Conservation (phyloP, 2,329 filamentous ascomycete species). For the Amesomyces nigricolor region DNA sequence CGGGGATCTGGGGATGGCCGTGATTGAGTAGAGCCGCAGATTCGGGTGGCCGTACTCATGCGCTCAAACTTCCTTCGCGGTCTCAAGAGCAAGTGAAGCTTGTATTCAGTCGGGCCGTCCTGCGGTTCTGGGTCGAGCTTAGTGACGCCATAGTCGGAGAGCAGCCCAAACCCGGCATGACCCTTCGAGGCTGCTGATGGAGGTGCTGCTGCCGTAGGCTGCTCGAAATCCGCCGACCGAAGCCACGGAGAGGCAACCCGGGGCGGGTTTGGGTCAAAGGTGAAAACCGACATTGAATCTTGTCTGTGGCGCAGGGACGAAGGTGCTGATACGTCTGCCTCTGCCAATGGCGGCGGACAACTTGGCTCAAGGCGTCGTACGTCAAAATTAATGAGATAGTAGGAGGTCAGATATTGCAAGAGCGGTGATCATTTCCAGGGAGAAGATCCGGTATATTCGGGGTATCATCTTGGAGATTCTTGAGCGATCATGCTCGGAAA, state of each 20-base stretch:
- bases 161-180: conserved; percentile 35
- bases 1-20: conserved; percentile 27
- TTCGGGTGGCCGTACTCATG: conserved; percentile 55
- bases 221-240: conserved; percentile 45
- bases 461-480: conserved; percentile 36
- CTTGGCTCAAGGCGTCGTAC: not conserved
- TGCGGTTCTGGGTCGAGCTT: conserved; percentile 87
- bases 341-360: not conserved
- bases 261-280: conserved; percentile 82
- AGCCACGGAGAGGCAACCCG: conserved; percentile 89
- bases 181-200: conserved; percentile 24
- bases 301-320: not conserved
- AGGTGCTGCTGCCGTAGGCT: conserved; percentile 29
- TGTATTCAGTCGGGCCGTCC: conserved; percentile 93
- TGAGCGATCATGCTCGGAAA: conserved; percentile 12
- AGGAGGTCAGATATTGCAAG: conserved; percentile 26
- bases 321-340: not conserved
- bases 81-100: conserved; percentile 80
- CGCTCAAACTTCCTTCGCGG: conserved; percentile 67
- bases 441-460: conserved; percentile 31
- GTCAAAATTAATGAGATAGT: conserved; percentile 5
- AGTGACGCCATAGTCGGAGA: conserved; percentile 61
- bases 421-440: conserved; percentile 19
- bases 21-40: conserved; percentile 31
- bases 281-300: conserved; percentile 81